These are phyloP conservation scores for Senna tora DNA, from an alignment of 306 rosid species.

Conservation along the genomic window DNA sequence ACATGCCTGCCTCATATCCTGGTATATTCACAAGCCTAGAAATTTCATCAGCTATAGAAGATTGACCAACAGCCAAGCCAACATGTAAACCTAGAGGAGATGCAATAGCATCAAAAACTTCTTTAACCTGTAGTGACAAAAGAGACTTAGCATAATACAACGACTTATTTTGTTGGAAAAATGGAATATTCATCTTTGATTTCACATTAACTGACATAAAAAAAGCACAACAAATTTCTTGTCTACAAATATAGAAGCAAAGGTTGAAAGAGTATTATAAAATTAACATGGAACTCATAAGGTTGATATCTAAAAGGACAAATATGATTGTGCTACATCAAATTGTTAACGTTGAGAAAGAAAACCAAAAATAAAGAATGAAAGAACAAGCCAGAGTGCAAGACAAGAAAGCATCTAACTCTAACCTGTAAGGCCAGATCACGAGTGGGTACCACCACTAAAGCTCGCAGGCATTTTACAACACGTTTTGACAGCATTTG, in stretches of 20 bases:
- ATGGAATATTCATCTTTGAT: neutral
- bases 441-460: constrained; percentile 87
- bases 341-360: neutral
- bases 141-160: neutral
- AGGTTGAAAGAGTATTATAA: neutral
- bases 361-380: neutral
- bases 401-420: constrained; percentile 40
- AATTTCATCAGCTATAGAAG: constrained; percentile 79
- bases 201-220: neutral
- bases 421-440: constrained; percentile 90
- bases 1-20: constrained; percentile 58
- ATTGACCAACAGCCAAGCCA: constrained; percentile 90
- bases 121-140: constrained; percentile 52
- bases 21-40: constrained; percentile 60
- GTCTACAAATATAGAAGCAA: neutral
- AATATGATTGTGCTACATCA: neutral
- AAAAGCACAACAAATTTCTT: neutral
- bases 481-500: constrained; percentile 64
- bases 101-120: constrained; percentile 72
- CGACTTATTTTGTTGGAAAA: neutral
- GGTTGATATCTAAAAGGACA: neutral
- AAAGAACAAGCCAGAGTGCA: neutral
- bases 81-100: constrained; percentile 77
- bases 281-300: neutral
- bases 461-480: constrained; percentile 67